Evolutionary conservation across 495 filamentous ascomycete species (phyloP), one percentile per base, ranked within the genome.

Genomic region (Aspergillus cavernicola): DNA sequence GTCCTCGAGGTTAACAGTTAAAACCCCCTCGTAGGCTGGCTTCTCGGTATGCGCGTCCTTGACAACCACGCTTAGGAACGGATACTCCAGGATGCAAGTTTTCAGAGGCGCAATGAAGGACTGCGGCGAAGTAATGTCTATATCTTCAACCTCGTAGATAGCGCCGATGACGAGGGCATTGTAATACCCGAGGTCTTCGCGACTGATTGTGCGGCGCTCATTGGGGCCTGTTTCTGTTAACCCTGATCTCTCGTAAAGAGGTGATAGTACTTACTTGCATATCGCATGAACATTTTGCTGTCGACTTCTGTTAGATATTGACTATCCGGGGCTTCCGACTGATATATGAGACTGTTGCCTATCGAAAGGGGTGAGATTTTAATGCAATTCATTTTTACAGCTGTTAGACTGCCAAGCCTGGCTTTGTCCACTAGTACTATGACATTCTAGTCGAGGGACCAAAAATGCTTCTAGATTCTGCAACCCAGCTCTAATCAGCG

Each of bases 201-300:
- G 62, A 37, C 54, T 60, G n/a, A 65, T 65, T 9, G 62, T 62
- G 31, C 62, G 62, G 20, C 52, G 52, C 20, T 65, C 62, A 58
- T 65, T 65, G 38, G 62, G 62, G 31, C 59, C 62, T 65, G 24
- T 6, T 15, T 28, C 46, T 7, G 32, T 26, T 50, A 32, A 4
- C 23, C 6, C 1, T 33, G 3, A 3, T 3, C 26, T 33, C 13
- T 10, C 6, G 13, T 4, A 6, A 6, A 16, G 23, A 28, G 9
- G 15, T 1, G 2, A 13, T n/a, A 5, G 2, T 7, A 46, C 42
- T 28, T 3, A 33, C 42, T 46, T 33, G 42, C 42, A 28, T 3
- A 32, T 46, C 42, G 32, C 9, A 46, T 3, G 16, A 12, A 29
- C n/a, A n/a, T n/a, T n/a, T n/a, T n/a, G n/a, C n/a, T n/a, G n/a